These are phyloP conservation scores for Nakazawaea anatomiae DNA, from an alignment of 805 yeast species.

Conservation along the genomic window DNA sequence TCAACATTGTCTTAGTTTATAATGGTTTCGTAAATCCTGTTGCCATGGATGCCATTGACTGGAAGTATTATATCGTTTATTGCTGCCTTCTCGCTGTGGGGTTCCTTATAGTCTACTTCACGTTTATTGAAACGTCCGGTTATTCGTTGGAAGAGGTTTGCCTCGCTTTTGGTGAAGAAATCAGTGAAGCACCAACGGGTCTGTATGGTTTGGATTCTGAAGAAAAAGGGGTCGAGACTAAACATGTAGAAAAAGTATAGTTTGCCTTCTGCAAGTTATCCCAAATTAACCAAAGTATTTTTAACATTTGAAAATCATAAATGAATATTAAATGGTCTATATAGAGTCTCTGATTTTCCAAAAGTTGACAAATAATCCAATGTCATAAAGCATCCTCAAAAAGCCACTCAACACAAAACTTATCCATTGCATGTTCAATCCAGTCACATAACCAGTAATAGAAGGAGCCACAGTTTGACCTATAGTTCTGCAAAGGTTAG, in stretches of 20 bases:
- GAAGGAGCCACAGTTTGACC: constrained; percentile 38
- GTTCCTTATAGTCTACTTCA: constrained; percentile 24
- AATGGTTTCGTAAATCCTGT: constrained; percentile 24
- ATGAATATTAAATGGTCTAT: neutral
- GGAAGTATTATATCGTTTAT: constrained; percentile 31
- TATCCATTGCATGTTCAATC: constrained; percentile 31
- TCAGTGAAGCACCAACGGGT: constrained; percentile 1
- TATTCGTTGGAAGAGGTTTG: constrained; percentile 34
- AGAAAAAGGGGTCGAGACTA: neutral
- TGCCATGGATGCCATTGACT: constrained; percentile 30
- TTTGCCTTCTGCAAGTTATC: too few relatives aligned
- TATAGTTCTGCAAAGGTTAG: constrained; percentile 36
- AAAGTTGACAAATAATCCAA: constrained; percentile 28
- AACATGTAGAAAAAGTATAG: neutral
- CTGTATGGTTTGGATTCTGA: neutral
- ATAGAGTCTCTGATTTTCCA: constrained; percentile 16
- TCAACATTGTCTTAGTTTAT: constrained; percentile 15
- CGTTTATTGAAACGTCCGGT: constrained; percentile 32
- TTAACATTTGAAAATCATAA: too few relatives aligned
- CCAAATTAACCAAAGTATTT: too few relatives aligned
- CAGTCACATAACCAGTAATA: constrained; percentile 33
- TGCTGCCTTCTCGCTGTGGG: constrained; percentile 25
- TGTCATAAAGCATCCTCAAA: constrained; percentile 33
- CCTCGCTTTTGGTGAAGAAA: constrained; percentile 12
- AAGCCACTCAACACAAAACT: constrained; percentile 36